phyloP scores from a whole-genome alignment of 2,329 filamentous ascomycete genomes.

The Acarospora socialis region DNA sequence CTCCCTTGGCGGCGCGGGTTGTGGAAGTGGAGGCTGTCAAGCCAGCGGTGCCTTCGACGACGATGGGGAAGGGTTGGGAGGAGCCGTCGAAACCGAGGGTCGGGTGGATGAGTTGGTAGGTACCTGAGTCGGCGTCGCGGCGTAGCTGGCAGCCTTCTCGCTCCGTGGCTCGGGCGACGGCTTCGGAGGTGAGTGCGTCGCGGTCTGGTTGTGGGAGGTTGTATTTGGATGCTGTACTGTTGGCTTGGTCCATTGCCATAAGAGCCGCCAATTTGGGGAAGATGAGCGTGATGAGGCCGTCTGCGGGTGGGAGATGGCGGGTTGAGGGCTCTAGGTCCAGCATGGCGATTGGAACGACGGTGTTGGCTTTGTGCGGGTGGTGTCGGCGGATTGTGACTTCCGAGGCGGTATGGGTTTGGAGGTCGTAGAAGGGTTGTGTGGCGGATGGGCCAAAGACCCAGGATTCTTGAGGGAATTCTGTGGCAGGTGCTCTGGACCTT shows the following conservation, averaged over 20 bases:
- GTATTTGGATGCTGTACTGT: slow-evolving; percentile 26
- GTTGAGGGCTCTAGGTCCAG: no score
- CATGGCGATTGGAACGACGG: no score
- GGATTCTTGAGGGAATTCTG: no score
- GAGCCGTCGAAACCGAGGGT: slow-evolving; percentile 21
- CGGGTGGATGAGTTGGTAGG: slow-evolving; percentile 34
- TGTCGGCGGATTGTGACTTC: no score
- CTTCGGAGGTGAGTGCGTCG: slow-evolving; percentile 28
- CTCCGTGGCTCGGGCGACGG: slow-evolving; percentile 29
- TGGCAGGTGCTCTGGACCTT: no score
- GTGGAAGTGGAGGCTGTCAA: slow-evolving; percentile 18
- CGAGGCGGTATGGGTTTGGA: no score
- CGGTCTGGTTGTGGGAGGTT: slow-evolving; percentile 26
- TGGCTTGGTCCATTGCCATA: slow-evolving; percentile 33
- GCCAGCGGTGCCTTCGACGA: slow-evolving; percentile 23
- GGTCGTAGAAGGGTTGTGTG: no score
- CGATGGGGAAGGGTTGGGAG: slow-evolving; percentile 19
- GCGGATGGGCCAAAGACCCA: no score
- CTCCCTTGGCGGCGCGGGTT: slow-evolving; percentile 5
- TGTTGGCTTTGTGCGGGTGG: no score
- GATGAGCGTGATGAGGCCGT: slow-evolving; percentile 30
- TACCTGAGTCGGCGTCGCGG: slow-evolving; percentile 26
- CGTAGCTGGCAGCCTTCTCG: slow-evolving; percentile 33
- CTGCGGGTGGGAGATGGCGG: slow-evolving; percentile 26
- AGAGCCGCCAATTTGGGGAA: slow-evolving; percentile 37